Conservation (phyloP, 225 moss, liverwort and hornwort genomes). For the Pseudoscleropodium purum region DNA sequence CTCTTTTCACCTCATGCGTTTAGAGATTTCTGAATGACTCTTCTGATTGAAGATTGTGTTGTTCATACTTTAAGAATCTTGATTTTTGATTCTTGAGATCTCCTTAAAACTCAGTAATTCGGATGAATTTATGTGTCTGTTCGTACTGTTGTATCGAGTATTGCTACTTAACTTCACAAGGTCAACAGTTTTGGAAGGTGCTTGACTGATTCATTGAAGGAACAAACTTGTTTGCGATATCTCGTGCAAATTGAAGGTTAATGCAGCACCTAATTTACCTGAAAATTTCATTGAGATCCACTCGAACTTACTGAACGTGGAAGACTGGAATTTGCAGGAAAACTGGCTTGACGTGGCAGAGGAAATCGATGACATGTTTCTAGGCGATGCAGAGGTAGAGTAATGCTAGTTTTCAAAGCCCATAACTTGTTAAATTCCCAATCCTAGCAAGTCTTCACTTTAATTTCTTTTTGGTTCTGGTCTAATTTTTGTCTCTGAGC, state of each 20-base stretch:
- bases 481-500: neutral
- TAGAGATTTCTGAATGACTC: too few relatives aligned
- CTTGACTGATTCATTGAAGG: neutral
- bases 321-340: conserved; percentile 13
- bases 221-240: neutral
- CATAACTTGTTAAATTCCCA: neutral
- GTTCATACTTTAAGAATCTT: too few relatives aligned
- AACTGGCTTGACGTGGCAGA: conserved; percentile 52
- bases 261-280: neutral
- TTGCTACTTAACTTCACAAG: too few relatives aligned
- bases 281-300: neutral
- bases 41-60: too few relatives aligned
- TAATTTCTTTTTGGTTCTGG: neutral
- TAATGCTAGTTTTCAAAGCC: neutral
- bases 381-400: conserved; percentile 52
- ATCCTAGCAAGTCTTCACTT: neutral
- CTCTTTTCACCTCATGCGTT: too few relatives aligned
- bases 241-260: neutral
- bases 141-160: too few relatives aligned
- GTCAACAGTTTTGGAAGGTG: neutral
- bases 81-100: too few relatives aligned
- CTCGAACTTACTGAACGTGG: neutral
- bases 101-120: too few relatives aligned
- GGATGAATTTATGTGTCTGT: too few relatives aligned
- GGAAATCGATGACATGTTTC: conserved; percentile 55